Evolutionary conservation across 495 filamentous ascomycete genomes (phyloP), one percentile per base, ranked within the genome.

Genomic region (Friedmanniomyces simplex): DNA sequence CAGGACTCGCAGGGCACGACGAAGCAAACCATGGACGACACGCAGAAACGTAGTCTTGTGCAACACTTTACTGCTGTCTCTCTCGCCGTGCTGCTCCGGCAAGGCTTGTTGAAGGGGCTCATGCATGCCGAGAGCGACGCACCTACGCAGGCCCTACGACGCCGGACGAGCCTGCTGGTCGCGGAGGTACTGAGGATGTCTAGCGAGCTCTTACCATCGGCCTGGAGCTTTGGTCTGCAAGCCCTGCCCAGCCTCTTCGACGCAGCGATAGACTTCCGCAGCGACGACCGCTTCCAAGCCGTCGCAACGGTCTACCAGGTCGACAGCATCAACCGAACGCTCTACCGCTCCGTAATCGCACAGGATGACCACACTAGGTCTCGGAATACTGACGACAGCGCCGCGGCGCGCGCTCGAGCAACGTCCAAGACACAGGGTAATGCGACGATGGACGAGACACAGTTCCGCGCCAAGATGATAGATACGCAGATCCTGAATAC

Each of bases 221-320:
- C 74, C 11, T 84, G 87, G 74, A 96, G 89, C 65, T 82, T 82
- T 50, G 76, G 86, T 34, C 71, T 96, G 46, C 94, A 98, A 63
- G 76, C 93, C 10, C 78, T 97, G 37, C 90, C 94, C 12, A 81
- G 88, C 42, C 73, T 97, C 11, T 82, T 98, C 50, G 72, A 81
- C 25, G 78, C 86, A 5, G 91, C 90, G 3, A 77, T 88, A 5
- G 77, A 79, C 54, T 88, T 88, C 55, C 75, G 77, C 13, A 72
- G 78, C 26, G 81, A 89, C 8, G 81, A 81, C n/a, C 82, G 86
- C 54, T 89, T 89, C 59, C 74, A 85, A 43, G 87, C 89, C 18
- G 88, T 87, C 0, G 83, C 86, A 1, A 90, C 90, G 5, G 87
- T 97, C 36, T 98, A 96, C 67, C 93, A 97, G 66, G 91, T 97